Evolutionary conservation across 495 filamentous ascomycete species (phyloP).

Genomic region (Margaritispora aquatica): DNA sequence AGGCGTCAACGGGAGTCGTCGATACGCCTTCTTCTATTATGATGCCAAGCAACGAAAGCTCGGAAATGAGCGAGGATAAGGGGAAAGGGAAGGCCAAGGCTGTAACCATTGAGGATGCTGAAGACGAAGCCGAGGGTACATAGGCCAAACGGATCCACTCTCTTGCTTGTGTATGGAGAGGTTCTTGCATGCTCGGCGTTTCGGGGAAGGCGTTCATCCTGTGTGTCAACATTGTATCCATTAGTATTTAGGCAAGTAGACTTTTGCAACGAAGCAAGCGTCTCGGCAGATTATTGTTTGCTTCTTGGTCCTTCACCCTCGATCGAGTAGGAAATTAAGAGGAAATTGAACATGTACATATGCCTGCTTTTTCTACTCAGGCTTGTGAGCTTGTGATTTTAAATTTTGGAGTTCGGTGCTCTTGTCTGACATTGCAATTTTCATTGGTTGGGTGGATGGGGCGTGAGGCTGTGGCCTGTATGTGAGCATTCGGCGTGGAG

Average conservation of each 20-base stretch:
- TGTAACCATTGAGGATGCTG: constrained; percentile 21
- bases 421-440: background rate
- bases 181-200: constrained; percentile 10
- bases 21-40: background rate
- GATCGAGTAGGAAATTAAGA: background rate
- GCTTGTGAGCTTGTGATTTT: background rate
- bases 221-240: background rate
- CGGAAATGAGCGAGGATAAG: constrained; percentile 4
- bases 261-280: background rate
- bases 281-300: background rate
- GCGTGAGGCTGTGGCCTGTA: background rate
- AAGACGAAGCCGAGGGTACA: constrained; percentile 12
- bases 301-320: too few relatives aligned
- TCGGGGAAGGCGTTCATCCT: background rate
- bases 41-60: background rate
- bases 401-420: background rate
- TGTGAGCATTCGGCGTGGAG: background rate
- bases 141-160: background rate
- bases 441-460: background rate
- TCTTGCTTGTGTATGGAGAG: background rate
- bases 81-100: constrained; percentile 19
- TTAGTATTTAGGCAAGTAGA: too few relatives aligned
- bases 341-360: too few relatives aligned
- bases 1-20: background rate
- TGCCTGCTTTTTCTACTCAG: background rate